Percentiles rank a stretch among this genome's conserved stretches.
Evolutionary conservation across 176 grass and related monocot genomes (phyloP).

Genomic region (Oryza officinalis): DNA sequence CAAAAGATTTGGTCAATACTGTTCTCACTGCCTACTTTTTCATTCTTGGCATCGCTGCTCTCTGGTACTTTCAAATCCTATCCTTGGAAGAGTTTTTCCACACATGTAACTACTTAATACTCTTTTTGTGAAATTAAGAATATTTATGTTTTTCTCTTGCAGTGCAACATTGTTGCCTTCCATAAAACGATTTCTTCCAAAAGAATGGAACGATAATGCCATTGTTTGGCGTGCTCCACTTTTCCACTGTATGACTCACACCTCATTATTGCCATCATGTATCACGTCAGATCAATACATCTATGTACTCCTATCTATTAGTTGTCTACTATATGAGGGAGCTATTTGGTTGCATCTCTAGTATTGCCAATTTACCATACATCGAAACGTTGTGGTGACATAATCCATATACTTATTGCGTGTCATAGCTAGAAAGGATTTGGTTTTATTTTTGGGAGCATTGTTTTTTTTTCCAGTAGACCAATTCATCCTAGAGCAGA

Average conservation of each 20-base stretch:
- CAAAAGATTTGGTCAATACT: slow-evolving; percentile 91
- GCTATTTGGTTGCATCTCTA: not conserved
- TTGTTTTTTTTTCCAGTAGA: not conserved
- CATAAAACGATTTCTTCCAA: slow-evolving; percentile 72
- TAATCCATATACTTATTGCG: not conserved
- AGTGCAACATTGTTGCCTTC: slow-evolving; percentile 89
- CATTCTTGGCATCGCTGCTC: slow-evolving; percentile 81
- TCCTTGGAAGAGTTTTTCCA: not conserved
- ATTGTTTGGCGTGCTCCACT: slow-evolving; percentile 63
- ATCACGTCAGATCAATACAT: not conserved
- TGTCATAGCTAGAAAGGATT: not conserved
- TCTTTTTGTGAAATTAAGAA: not conserved
- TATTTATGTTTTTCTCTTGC: not conserved
- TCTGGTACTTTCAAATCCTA: slow-evolving; percentile 54
- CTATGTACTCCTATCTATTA: not conserved
- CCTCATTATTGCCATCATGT: not conserved
- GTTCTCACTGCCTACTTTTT: slow-evolving; percentile 96
- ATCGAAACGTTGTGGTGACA: not conserved
- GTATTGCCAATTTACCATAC: not conserved
- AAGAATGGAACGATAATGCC: slow-evolving; percentile 65
- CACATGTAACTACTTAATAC: slow-evolving; percentile 3
- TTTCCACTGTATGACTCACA: slow-evolving; percentile 62
- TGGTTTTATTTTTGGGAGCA: not conserved
- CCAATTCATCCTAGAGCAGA: not conserved
- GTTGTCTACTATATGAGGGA: not conserved